These are phyloP conservation scores for Aspergillus conjunctus DNA, from an alignment of 495 filamentous ascomycete genomes.

Conservation along the genomic window DNA sequence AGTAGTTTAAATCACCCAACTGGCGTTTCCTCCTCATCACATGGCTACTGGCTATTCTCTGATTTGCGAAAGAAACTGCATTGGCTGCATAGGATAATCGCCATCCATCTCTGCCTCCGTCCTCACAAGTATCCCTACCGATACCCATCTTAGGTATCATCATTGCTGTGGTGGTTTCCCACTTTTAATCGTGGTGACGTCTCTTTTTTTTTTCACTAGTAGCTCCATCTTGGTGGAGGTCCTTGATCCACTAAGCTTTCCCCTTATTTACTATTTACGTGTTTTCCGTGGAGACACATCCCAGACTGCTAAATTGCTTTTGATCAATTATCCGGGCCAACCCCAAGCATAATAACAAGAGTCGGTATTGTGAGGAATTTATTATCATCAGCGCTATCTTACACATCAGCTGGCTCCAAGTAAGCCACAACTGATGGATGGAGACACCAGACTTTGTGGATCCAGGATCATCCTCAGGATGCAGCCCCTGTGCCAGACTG, in stretches of 20 bases:
- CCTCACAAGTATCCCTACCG: too few relatives aligned
- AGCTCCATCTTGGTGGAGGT: too few relatives aligned
- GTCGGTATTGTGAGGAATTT: neutral
- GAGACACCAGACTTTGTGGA: slow-evolving; percentile 20
- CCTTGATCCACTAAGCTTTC: neutral
- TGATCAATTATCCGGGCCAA: neutral
- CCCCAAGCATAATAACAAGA: neutral
- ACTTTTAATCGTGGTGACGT: neutral
- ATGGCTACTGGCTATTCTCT: slow-evolving; percentile 18
- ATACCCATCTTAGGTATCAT: too few relatives aligned
- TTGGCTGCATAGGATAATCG: neutral
- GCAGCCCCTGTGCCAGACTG: slow-evolving; percentile 38
- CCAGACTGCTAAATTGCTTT: neutral
- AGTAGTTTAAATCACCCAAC: neutral
- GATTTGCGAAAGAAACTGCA: slow-evolving; percentile 18
- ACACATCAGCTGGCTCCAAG: slow-evolving; percentile 3
- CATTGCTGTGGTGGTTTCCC: too few relatives aligned
- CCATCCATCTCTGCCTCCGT: too few relatives aligned
- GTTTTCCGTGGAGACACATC: neutral
- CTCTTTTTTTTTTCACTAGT: too few relatives aligned
- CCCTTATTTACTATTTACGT: neutral
- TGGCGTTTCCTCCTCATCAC: slow-evolving; percentile 11
- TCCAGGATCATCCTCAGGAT: slow-evolving; percentile 31
- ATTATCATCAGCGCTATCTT: slow-evolving; percentile 7
- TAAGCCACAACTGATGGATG: slow-evolving; percentile 21